A percentile compares a stretch with the other conserved stretches of the same genome.
phyloP scores from a whole-genome alignment of 2,329 filamentous ascomycete genomes.

The Pestalotiopsis sp. region DNA sequence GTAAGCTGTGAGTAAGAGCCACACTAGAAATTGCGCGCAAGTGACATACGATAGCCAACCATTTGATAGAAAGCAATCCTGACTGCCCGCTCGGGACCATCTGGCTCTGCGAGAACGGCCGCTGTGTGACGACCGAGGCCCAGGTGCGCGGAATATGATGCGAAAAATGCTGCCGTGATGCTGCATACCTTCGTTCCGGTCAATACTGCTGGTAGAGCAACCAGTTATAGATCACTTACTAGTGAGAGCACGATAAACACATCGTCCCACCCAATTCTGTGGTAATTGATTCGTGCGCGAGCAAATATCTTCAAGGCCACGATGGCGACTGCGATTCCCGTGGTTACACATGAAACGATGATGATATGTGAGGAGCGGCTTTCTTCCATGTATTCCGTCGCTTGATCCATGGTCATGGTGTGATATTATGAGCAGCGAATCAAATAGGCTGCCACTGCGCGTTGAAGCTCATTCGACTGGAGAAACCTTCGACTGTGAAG shows the following conservation, averaged over 20 bases:
- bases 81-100: constrained; percentile 22
- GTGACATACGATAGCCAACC: constrained; percentile 25
- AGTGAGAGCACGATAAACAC: neutral
- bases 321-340: neutral
- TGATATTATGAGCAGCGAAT: neutral
- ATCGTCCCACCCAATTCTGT: neutral
- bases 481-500: no score
- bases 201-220: no score
- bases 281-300: neutral
- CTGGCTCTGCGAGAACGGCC: constrained; percentile 24
- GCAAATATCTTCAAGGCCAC: neutral
- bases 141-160: constrained; percentile 27
- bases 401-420: neutral
- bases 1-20: neutral
- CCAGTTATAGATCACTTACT: neutral
- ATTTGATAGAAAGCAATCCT: constrained; percentile 28
- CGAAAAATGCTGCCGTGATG: constrained; percentile 28
- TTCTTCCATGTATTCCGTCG: neutral
- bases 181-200: constrained; percentile 23
- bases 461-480: neutral
- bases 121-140: constrained; percentile 30
- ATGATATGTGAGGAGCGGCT: neutral
- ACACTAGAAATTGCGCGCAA: neutral
- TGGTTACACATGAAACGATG: neutral
- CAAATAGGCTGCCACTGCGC: neutral